Evolutionary conservation across 208 protist genomes (phyloP).

Genomic region (Crithidia thermophila): DNA sequence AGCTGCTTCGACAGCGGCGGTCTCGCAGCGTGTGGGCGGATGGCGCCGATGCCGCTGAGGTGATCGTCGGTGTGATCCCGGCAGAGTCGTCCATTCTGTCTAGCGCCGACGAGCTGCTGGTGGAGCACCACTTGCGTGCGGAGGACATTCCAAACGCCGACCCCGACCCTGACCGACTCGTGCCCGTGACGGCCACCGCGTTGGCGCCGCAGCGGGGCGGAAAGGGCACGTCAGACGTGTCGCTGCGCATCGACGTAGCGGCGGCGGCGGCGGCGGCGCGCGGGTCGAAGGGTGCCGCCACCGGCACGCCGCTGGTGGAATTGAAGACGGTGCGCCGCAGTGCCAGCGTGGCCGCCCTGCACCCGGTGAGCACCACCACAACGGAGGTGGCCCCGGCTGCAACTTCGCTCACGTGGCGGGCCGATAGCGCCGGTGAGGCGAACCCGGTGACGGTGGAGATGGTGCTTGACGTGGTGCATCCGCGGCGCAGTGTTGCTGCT

Average conservation of each 20-base stretch:
- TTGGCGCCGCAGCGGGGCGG: neutral
- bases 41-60: neutral
- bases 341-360: neutral
- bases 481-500: neutral
- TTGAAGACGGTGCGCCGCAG: neutral
- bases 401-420: slow-evolving; percentile 13
- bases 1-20: slow-evolving; percentile 35
- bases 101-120: slow-evolving; percentile 37
- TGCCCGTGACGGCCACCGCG: slow-evolving; percentile 6
- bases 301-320: neutral
- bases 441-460: slow-evolving; percentile 7
- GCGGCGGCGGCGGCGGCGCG: neutral
- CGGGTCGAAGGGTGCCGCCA: no score
- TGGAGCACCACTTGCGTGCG: slow-evolving; percentile 24
- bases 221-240: neutral
- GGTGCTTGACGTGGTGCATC: slow-evolving; percentile 18
- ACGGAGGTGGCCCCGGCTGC: neutral
- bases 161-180: slow-evolving; percentile 13
- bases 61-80: slow-evolving; percentile 25
- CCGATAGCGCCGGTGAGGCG: neutral
- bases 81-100: slow-evolving; percentile 22
- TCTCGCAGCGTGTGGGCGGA: slow-evolving; percentile 19
- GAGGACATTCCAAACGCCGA: slow-evolving; percentile 13
- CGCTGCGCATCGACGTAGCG: slow-evolving; percentile 17
- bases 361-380: no score